Conservation (phyloP, 257 asterid species). For the Ilex aquifolium region DNA sequence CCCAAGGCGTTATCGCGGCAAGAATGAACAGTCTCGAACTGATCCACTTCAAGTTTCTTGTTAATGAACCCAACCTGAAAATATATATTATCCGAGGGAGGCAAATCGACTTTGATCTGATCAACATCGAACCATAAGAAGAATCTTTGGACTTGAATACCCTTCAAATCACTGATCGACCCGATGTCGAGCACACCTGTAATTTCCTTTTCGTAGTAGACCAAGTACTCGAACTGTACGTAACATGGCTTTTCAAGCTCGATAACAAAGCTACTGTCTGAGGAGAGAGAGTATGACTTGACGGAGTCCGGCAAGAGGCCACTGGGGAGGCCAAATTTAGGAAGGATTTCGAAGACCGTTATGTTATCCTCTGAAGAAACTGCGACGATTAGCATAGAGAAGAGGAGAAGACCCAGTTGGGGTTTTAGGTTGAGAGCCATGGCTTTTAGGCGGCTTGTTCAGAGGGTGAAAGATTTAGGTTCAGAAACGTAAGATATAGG, state of each 20-base stretch:
- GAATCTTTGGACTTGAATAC: slow-evolving; percentile 71
- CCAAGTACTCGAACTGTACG: slow-evolving; percentile 69
- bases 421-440: slow-evolving; percentile 19
- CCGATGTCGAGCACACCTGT: slow-evolving; percentile 71
- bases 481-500: too few species aligned
- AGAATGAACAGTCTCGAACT: slow-evolving; percentile 70
- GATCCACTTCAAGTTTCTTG: slow-evolving; percentile 72
- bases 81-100: slow-evolving; percentile 69
- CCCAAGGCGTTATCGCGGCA: slow-evolving; percentile 52
- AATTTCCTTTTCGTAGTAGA: slow-evolving; percentile 67
- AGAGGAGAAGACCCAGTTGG: slow-evolving; percentile 8
- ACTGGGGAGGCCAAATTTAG: slow-evolving; percentile 62
- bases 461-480: too few species aligned
- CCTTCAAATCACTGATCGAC: slow-evolving; percentile 56
- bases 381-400: not conserved
- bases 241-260: slow-evolving; percentile 55
- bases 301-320: slow-evolving; percentile 89
- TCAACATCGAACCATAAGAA: slow-evolving; percentile 91
- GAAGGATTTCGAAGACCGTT: slow-evolving; percentile 64
- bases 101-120: slow-evolving; percentile 79
- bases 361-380: slow-evolving; percentile 21
- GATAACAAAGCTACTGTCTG: slow-evolving; percentile 68
- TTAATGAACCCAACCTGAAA: slow-evolving; percentile 80
- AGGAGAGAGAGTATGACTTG: slow-evolving; percentile 45
- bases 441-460: not conserved